phyloP scores from a whole-genome alignment of 306 rosid genomes.

The Cicer chorassanicum region DNA sequence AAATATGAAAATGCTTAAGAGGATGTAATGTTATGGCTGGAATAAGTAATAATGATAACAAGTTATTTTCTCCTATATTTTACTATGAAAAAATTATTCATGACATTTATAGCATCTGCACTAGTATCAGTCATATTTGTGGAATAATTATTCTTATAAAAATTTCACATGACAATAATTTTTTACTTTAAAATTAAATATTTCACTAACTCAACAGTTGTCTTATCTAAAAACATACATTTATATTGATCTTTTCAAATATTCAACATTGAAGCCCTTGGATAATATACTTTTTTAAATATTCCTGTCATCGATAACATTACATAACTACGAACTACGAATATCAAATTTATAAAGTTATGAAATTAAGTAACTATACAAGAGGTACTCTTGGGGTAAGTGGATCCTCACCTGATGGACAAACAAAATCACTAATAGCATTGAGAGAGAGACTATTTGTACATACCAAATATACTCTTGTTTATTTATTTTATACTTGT shows the following conservation, averaged over 20 bases:
- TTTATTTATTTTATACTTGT: constrained; percentile 30
- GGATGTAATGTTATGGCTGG: not conserved
- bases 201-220: not conserved
- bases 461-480: constrained; percentile 27
- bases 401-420: too few species aligned
- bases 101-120: not conserved
- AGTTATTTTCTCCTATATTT: not conserved
- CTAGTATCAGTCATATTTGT: not conserved
- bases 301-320: too few species aligned
- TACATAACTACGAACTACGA: too few species aligned
- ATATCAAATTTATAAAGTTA: too few species aligned
- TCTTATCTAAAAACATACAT: not conserved
- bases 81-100: constrained; percentile 3
- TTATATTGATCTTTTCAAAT: not conserved
- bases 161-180: not conserved
- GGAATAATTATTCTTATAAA: not conserved
- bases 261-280: not conserved
- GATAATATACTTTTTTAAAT: not conserved
- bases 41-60: constrained; percentile 5
- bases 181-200: not conserved
- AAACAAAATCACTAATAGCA: not conserved
- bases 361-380: too few species aligned
- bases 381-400: too few species aligned
- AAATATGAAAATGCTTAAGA: constrained; percentile 49
- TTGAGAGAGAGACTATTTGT: not conserved